Evolutionary conservation across 208 protist species (phyloP), one percentile per base, ranked within the genome.

Genomic region (Trypanosoma boissoni): DNA sequence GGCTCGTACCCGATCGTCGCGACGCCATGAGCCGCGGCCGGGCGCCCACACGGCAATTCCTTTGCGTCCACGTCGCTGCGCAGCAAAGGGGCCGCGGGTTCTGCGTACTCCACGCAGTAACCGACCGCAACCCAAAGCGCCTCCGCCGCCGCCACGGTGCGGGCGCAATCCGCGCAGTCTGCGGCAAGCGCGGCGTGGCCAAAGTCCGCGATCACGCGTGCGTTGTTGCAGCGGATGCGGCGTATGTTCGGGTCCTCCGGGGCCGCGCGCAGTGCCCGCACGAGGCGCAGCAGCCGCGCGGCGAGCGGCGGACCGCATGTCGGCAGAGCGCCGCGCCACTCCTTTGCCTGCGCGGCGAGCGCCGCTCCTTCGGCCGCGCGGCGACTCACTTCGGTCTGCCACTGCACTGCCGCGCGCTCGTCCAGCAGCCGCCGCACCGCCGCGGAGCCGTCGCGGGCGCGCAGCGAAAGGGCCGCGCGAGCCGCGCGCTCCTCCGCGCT

Each of bases 171-270:
- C n/a, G 29, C 7, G 31, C 67, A 65, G 20, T 46, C 53, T 26
- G 39, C 31, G 34, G 73, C 80, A 29, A 88, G 58, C 18, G 68
- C 80, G n/a, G 66, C 64, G 45, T 91, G 78, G 24, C 83, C 83
- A 54, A 80, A 95, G 57, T 91, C 80, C 16, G 52, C 48, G 14
- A 92, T 61, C 10, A 92, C 61, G 27, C 75, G 49, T 39, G 75
- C 52, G 65, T 95, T 88, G 59, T 88, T 91, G 51, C 80, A 86
- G 2, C 88, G 75, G 43, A 95, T 67, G 3, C 63, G 62, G 1
- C 88, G 70, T 58, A 92, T 89, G 46, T 88, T 87, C 8, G 66
- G 10, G 58, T 95, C 77, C 56, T 95, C 88, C 8, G 88, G 88
- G 0, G 83, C 78, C 34, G 59, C 64, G 28, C 77, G 61, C 14